Percentiles rank a stretch among this genome's conserved stretches.
Conservation (phyloP, 2,329 filamentous ascomycete genomes). For the Helotiales sp. region DNA sequence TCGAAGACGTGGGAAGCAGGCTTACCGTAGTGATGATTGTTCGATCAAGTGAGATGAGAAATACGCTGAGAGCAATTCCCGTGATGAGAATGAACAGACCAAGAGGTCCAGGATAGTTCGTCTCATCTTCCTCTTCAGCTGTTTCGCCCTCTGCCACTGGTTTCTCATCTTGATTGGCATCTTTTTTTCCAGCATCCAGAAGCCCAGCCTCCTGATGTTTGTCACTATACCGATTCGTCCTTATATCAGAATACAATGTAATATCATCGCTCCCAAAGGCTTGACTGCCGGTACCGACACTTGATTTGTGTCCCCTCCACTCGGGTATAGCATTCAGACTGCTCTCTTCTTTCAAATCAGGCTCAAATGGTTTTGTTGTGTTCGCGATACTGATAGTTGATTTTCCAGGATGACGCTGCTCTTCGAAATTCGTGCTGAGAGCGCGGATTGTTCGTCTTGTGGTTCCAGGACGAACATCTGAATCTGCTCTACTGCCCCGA, state of each 20-base stretch:
- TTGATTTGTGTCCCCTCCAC: not conserved
- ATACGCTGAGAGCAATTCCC: slow-evolving; percentile 40
- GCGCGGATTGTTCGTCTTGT: not conserved
- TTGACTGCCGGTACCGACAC: not conserved
- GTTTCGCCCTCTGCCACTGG: not conserved
- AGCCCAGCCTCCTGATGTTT: not conserved
- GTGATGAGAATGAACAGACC: slow-evolving; percentile 36
- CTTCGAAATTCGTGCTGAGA: slow-evolving; percentile 25
- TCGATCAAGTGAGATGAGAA: slow-evolving; percentile 27
- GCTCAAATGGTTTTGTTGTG: not conserved
- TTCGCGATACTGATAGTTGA: not conserved
- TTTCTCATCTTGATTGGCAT: not conserved
- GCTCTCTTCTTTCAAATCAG: not conserved
- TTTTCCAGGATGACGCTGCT: slow-evolving; percentile 20
- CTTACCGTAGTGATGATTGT: slow-evolving; percentile 37
- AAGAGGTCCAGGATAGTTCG: slow-evolving; percentile 36
- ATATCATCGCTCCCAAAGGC: slow-evolving; percentile 12
- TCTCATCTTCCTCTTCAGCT: slow-evolving; percentile 15
- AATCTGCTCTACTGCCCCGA: not conserved
- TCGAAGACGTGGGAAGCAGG: not conserved
- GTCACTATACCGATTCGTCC: not conserved
- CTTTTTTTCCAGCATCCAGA: not conserved
- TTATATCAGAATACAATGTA: not conserved
- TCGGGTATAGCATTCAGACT: not conserved
- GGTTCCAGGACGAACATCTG: not conserved